These are phyloP conservation scores for Colletotrichum somersetense DNA, from an alignment of 2,329 filamentous ascomycete genomes.

Conservation along the genomic window DNA sequence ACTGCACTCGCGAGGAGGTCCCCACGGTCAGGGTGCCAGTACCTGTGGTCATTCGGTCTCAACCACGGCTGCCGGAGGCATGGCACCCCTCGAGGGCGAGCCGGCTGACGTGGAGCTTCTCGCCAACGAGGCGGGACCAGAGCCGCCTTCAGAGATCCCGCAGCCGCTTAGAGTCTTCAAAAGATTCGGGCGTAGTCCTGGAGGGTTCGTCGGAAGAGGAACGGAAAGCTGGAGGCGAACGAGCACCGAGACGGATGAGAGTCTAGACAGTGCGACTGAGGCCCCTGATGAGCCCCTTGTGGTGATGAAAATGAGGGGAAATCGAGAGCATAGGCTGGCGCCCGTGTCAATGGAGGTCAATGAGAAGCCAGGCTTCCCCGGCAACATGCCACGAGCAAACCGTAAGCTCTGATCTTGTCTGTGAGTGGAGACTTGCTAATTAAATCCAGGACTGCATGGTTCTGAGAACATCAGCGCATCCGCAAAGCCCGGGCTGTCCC, in stretches of 20 bases:
- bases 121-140: slow-evolving; percentile 44
- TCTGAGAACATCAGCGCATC: neutral
- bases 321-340: slow-evolving; percentile 14
- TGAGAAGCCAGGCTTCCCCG: neutral
- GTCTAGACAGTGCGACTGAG: slow-evolving; percentile 46
- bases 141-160: slow-evolving; percentile 49
- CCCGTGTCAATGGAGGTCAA: neutral
- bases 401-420: neutral
- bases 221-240: slow-evolving; percentile 44
- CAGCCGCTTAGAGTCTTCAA: slow-evolving; percentile 66
- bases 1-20: slow-evolving; percentile 6
- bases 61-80: slow-evolving; percentile 41
- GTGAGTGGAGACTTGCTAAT: neutral
- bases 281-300: slow-evolving; percentile 47
- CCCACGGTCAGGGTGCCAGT: neutral
- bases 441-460: neutral
- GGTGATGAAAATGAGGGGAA: slow-evolving; percentile 52
- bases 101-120: slow-evolving; percentile 50
- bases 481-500: neutral
- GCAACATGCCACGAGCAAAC: neutral
- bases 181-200: slow-evolving; percentile 44
- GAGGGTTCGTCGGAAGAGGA: slow-evolving; percentile 19
- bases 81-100: slow-evolving; percentile 51
- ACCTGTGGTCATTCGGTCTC: slow-evolving; percentile 5
- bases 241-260: slow-evolving; percentile 47